These are phyloP conservation scores for Pseudonitzschia pungens DNA, from an alignment of 108 stramenopile genomes.

Conservation along the genomic window DNA sequence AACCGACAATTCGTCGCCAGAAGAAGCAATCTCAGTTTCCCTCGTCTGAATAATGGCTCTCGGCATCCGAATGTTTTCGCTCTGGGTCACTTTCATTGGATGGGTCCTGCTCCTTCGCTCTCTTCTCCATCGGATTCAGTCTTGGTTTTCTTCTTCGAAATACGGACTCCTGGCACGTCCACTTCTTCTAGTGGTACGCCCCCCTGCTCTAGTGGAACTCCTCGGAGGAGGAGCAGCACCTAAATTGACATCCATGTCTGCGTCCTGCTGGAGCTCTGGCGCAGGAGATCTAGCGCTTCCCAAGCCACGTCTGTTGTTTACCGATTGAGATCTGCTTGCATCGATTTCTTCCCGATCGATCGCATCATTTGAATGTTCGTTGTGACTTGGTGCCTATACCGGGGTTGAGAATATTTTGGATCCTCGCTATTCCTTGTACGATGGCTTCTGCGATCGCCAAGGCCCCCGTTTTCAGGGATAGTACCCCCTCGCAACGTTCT, in stretches of 20 bases:
- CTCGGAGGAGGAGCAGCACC: neutral
- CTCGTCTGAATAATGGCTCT: conserved; percentile 8
- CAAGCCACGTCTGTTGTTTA: conserved; percentile 7
- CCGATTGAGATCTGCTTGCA: neutral
- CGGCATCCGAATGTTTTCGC: neutral
- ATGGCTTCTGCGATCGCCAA: neutral
- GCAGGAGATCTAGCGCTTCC: neutral
- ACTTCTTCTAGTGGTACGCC: neutral
- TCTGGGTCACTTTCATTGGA: neutral
- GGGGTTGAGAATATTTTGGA: conserved; percentile 2
- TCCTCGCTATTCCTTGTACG: neutral
- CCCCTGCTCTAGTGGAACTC: neutral
- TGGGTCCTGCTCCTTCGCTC: conserved; percentile 4
- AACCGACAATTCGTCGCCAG: neutral
- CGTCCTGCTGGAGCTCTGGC: neutral
- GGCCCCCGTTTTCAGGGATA: neutral
- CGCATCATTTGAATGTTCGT: conserved; percentile 20
- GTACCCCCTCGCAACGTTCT: neutral
- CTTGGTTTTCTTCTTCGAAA: neutral
- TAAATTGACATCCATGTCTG: neutral
- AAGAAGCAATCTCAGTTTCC: neutral
- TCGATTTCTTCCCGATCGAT: conserved; percentile 15
- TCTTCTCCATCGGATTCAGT: conserved; percentile 6
- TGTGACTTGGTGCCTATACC: neutral
- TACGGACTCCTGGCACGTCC: neutral